Evolutionary conservation across 2,329 filamentous ascomycete species (phyloP), one percentile per base, ranked within the genome.

Genomic region (Lachnellula occidentalis): DNA sequence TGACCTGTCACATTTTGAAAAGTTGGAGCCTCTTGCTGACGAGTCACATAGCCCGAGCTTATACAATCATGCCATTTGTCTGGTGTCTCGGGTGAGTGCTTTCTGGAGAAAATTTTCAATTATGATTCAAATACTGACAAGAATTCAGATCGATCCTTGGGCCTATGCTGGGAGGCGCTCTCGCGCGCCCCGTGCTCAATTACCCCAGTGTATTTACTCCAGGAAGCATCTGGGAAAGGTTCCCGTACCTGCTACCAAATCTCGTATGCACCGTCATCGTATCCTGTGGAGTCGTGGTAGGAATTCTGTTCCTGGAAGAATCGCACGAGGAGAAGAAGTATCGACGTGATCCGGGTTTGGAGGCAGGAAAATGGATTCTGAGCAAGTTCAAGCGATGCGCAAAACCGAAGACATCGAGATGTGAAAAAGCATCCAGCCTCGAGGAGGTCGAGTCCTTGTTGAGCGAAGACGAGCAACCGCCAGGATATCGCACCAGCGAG

Each of bases 41-140:
- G 55, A 48, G 54, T 63, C 48, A 51, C 51, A 55, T 58, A 91
- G 88, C 92, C 63, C 89, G 90, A 64, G 94, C 92, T 48, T 99
- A 95, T 73, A 90, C 92, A 12, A 92, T 97, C 63, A 96, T 99
- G 91, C 94, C 94, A 6, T 90, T 96, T 69, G 90, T 97, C 24
- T 99, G 94, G 94, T 96, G 92, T 69, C 80, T 99, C 67, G 94
- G 94, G 78, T 90, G 76, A 73, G 78, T 73, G 24, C 46, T n/a
- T 19, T 19, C 21, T 50, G 11, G 39, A 37, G 45, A 36, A n/a
- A 11, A 46, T 52, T 17, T 6, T 11, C 19, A 27, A 19, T 21
- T 36, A 17, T 14, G 17, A 34, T 27, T 37, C 7, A 31, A 19
- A 5, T 17, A 17, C 34, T 46, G 48, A 53, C 34, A 12, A 12